Evolutionary conservation across 2,329 filamentous ascomycete genomes (phyloP).

Genomic region (Arthroderma uncinatum): DNA sequence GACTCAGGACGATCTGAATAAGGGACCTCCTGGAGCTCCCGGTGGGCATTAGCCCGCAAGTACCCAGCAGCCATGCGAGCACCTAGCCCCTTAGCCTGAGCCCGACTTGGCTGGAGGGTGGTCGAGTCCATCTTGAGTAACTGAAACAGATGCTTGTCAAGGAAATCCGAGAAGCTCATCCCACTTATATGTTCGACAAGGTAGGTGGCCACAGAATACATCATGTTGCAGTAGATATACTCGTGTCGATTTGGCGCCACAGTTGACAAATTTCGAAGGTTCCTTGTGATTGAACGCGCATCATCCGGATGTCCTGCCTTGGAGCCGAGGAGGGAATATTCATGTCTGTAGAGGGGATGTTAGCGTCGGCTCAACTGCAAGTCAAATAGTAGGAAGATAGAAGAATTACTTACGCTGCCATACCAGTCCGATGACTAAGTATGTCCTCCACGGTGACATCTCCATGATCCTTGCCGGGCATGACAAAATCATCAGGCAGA

Average conservation of each 20-base stretch:
- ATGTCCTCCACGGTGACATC: slow-evolving; percentile 45
- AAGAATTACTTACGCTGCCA: slow-evolving; percentile 34
- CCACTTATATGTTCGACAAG: background rate
- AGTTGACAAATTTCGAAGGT: background rate
- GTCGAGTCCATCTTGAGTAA: background rate
- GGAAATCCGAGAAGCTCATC: background rate
- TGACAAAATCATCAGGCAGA: slow-evolving; percentile 43
- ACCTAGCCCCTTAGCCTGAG: slow-evolving; percentile 14
- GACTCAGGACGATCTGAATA: slow-evolving; percentile 23
- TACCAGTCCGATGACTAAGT: slow-evolving; percentile 43
- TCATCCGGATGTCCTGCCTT: background rate
- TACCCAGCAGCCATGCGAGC: slow-evolving; percentile 36
- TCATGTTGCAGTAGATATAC: background rate
- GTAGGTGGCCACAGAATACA: background rate
- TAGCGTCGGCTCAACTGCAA: background rate
- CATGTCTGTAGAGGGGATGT: background rate
- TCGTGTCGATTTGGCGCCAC: background rate
- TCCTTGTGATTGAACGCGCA: background rate
- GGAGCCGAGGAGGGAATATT: background rate
- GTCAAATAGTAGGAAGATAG: background rate
- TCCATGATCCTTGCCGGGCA: slow-evolving; percentile 39
- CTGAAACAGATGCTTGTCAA: background rate
- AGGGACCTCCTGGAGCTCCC: slow-evolving; percentile 15
- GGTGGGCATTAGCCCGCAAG: slow-evolving; percentile 25
- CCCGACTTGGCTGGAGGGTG: background rate